These are phyloP conservation scores for Leccinellum albellum DNA, from an alignment of 768 basidiomycete species.

Conservation along the genomic window DNA sequence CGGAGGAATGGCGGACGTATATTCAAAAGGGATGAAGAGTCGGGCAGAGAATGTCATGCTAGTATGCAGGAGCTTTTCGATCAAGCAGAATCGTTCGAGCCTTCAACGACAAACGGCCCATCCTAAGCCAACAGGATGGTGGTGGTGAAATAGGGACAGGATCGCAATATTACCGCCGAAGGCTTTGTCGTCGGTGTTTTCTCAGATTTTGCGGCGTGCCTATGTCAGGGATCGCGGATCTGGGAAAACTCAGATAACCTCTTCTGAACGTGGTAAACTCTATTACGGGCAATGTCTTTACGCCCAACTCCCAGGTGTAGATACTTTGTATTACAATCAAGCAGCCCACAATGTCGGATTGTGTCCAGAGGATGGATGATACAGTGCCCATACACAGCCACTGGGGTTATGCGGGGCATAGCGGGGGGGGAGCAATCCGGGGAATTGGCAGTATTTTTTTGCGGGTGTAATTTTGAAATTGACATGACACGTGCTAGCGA, in stretches of 20 bases:
- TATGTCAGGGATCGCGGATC: conserved; percentile 15
- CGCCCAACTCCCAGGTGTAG: conserved; percentile 6
- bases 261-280: neutral
- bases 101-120: neutral
- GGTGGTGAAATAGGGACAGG: neutral
- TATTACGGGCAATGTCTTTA: conserved; percentile 2
- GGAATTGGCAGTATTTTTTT: conserved; percentile 9
- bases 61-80: neutral
- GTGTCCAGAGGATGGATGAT: neutral
- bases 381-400: neutral
- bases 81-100: neutral
- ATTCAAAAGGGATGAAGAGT: neutral
- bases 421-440: conserved; percentile 4
- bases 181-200: neutral
- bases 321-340: neutral
- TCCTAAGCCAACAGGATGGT: neutral
- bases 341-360: neutral
- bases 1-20: neutral
- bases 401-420: neutral
- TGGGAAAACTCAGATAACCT: conserved; percentile 21
- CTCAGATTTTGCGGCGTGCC: conserved; percentile 4
- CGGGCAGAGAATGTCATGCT: neutral
- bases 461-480: conserved; percentile 13
- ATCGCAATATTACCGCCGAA: neutral
- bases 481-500: conserved; percentile 16